Conservation (phyloP, 495 filamentous ascomycete genomes). For the Echria macrotheca region DNA sequence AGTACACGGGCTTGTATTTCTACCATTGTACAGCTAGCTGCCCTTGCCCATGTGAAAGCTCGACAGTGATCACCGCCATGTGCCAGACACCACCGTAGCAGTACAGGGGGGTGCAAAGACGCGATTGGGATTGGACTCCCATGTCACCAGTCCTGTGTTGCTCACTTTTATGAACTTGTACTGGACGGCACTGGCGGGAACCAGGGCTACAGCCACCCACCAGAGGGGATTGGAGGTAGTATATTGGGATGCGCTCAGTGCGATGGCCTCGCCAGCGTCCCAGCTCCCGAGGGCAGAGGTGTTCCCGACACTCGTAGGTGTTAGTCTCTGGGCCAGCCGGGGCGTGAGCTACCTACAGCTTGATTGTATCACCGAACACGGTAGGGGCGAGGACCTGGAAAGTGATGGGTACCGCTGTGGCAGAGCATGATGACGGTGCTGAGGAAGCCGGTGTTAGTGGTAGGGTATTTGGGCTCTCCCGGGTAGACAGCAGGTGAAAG, state of each 20-base stretch:
- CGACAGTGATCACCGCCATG: too few species aligned
- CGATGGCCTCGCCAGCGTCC: conserved; percentile 44
- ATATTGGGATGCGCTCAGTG: conserved; percentile 52
- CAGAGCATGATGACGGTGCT: conserved; percentile 27
- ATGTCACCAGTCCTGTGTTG: conserved; percentile 49
- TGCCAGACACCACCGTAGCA: conserved; percentile 14
- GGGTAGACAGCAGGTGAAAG: too few species aligned
- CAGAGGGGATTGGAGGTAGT: conserved; percentile 53
- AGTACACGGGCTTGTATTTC: too few species aligned
- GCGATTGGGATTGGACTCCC: conserved; percentile 62
- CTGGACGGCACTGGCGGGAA: conserved; percentile 47
- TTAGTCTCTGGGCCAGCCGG: not conserved
- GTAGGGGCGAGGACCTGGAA: conserved; percentile 55
- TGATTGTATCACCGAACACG: conserved; percentile 51
- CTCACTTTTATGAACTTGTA: conserved; percentile 66
- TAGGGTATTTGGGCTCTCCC: not conserved
- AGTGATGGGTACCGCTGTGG: conserved; percentile 47
- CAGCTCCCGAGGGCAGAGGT: conserved; percentile 52
- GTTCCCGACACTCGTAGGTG: conserved; percentile 38
- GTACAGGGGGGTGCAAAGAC: conserved; percentile 48
- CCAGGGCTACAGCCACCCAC: conserved; percentile 46
- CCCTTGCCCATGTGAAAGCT: too few species aligned
- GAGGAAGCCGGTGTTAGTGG: not conserved
- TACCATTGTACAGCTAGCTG: too few species aligned
- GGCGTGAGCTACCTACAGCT: conserved; percentile 31